A percentile compares a stretch with the other conserved stretches of the same genome.
phyloP scores from a whole-genome alignment of 2,329 filamentous ascomycete species.

The Ciborinia camelliae region DNA sequence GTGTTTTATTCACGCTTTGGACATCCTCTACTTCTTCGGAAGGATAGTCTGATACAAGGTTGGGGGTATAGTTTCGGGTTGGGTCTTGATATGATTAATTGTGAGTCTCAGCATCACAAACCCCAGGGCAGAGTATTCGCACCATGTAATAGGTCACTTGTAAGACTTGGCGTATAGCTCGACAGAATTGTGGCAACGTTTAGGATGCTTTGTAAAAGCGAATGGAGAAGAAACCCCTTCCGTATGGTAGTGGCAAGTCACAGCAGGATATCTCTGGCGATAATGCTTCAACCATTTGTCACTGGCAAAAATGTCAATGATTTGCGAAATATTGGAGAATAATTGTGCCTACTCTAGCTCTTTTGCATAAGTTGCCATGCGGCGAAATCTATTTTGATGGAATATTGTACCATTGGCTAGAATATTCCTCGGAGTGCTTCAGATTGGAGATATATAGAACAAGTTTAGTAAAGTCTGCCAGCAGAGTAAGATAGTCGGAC shows the following conservation, averaged over 20 bases:
- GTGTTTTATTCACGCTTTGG: not conserved
- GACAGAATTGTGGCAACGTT: not conserved
- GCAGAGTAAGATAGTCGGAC: not conserved
- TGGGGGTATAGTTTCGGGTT: not conserved
- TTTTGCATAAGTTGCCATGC: not conserved
- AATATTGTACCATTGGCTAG: not conserved
- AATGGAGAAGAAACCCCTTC: not conserved
- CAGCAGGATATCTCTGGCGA: not conserved
- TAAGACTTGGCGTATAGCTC: not conserved
- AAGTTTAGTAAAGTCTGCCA: not conserved
- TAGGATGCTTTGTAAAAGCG: not conserved
- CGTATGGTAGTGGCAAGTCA: not conserved
- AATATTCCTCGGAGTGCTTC: not conserved
- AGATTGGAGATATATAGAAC: not conserved
- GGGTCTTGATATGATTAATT: not conserved
- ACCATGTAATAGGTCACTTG: not conserved
- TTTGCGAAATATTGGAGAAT: not conserved
- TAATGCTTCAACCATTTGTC: not conserved
- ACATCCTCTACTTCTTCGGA: not conserved
- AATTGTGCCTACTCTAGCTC: not conserved
- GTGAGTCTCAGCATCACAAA: not conserved
- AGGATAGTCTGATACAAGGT: not conserved
- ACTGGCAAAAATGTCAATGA: not conserved
- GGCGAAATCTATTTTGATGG: not conserved
- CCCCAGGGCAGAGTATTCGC: not conserved